phyloP scores from a whole-genome alignment of 2,329 filamentous ascomycete genomes.

The Fusarium palustre region DNA sequence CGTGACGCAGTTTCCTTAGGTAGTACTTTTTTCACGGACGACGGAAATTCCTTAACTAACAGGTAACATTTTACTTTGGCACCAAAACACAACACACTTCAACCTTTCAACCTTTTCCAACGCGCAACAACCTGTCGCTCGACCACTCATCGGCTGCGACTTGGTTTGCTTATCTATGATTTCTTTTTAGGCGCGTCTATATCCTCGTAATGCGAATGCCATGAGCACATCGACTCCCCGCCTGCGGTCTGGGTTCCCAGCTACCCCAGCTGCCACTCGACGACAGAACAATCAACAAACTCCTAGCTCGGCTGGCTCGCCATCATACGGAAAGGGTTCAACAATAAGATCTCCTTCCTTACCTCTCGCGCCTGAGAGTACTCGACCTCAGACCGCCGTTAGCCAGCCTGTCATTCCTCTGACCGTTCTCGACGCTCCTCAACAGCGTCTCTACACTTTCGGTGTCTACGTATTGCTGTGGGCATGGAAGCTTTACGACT shows the following conservation, averaged over 20 bases:
- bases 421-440: slow-evolving; percentile 85
- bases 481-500: slow-evolving; percentile 90
- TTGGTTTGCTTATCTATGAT: slow-evolving; percentile 31
- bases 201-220: slow-evolving; percentile 75
- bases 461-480: slow-evolving; percentile 81
- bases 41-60: slow-evolving; percentile 43
- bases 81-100: slow-evolving; percentile 35
- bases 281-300: slow-evolving; percentile 51
- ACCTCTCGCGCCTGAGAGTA: slow-evolving; percentile 62
- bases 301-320: slow-evolving; percentile 49
- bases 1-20: slow-evolving; percentile 52
- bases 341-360: slow-evolving; percentile 52
- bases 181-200: slow-evolving; percentile 30
- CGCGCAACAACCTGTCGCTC: slow-evolving; percentile 31
- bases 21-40: slow-evolving; percentile 43
- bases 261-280: slow-evolving; percentile 71
- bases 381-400: slow-evolving; percentile 41
- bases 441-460: slow-evolving; percentile 87
- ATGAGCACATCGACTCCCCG: slow-evolving; percentile 84
- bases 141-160: slow-evolving; percentile 15
- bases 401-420: slow-evolving; percentile 80
- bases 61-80: slow-evolving; percentile 16
- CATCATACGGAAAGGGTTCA: slow-evolving; percentile 48
- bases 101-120: slow-evolving; percentile 26
- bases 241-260: slow-evolving; percentile 83